These are phyloP conservation scores for Isatis lusitanica DNA, from an alignment of 441 rosid genomes.

Conservation along the genomic window DNA sequence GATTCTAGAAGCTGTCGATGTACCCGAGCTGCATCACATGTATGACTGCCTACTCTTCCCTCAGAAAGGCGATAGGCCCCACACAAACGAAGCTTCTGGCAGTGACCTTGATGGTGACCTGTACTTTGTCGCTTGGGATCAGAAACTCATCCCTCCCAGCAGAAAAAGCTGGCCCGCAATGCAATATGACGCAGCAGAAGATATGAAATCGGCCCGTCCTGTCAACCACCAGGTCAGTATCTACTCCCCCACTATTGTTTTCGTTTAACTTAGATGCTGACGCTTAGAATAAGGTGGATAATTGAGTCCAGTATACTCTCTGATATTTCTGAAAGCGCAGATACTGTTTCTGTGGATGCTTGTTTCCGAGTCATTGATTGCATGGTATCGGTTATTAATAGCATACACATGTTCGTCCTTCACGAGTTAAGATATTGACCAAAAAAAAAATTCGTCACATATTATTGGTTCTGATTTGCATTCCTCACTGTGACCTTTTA, in stretches of 20 bases:
- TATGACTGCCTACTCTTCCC: constrained; percentile 87
- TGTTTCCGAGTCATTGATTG: constrained; percentile 15
- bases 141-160: constrained; percentile 77
- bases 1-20: constrained; percentile 92
- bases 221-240: constrained; percentile 66
- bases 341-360: not conserved
- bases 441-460: not conserved
- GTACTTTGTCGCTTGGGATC: constrained; percentile 92
- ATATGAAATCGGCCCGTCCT: constrained; percentile 33
- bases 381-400: not conserved
- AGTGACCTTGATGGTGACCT: constrained; percentile 97
- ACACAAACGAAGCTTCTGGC: constrained; percentile 93
- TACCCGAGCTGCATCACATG: constrained; percentile 67
- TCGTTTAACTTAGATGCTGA: not conserved
- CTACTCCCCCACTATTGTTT: not conserved
- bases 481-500: constrained; percentile 6
- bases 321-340: constrained; percentile 10
- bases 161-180: constrained; percentile 72
- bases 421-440: not conserved
- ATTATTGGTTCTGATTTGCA: not conserved
- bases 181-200: constrained; percentile 60
- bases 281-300: not conserved
- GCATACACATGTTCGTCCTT: constrained; percentile 2
- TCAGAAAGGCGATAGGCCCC: constrained; percentile 90
- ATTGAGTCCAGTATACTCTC: not conserved